Evolutionary conservation across 208 protist genomes (phyloP), one percentile per base, ranked within the genome.

Genomic region (Acanthamoeba triangularis): DNA sequence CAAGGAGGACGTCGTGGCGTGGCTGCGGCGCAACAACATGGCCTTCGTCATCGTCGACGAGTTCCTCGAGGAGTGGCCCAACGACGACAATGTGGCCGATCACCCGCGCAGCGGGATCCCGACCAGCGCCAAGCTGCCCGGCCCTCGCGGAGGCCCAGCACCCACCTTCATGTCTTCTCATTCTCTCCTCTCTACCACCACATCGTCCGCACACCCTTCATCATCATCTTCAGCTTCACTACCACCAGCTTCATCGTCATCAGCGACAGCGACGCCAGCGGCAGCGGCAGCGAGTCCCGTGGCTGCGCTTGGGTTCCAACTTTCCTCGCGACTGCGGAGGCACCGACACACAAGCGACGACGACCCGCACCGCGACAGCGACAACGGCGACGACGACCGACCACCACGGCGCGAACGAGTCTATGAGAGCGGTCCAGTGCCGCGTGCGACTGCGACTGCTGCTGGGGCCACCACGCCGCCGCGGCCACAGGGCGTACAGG

Each of bases 21-120:
- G 90, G 90, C 65, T 80, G 44, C 41, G 54, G 23, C 47, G 54
- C 25, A 10, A 94, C 54, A 44, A 44, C 23, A 74, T 94, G 59
- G 69, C 80, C 63, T 80, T 94, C 28, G 90, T 94, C 30, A 35
- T 63, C 18, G 67, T 80, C 16, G 90, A 94, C 35, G 90, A 94
- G 33, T 94, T 94, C 33, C 28, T 94, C 5, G 90, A 94, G 33
- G 90, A 94, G 37, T 52, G 90, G 54, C 37, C 67, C 37, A 35
- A 74, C 69, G 18, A 33, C 44, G 28, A 94, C 33, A 5, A 30
- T 5, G 59, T 28, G 30, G 10, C 10, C 23, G 28, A 25, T 2
- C 65, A 72, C 65, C 20, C 30, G 28, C 20, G 10, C 65, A 72
- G 23, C 20, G 28, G 65, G 14, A 14, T 11, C 65, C 20, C 54